Evolutionary conservation across 129 eudicot genomes (phyloP), one percentile per base, ranked within the genome.

Genomic region (Helianthus tuberosus): DNA sequence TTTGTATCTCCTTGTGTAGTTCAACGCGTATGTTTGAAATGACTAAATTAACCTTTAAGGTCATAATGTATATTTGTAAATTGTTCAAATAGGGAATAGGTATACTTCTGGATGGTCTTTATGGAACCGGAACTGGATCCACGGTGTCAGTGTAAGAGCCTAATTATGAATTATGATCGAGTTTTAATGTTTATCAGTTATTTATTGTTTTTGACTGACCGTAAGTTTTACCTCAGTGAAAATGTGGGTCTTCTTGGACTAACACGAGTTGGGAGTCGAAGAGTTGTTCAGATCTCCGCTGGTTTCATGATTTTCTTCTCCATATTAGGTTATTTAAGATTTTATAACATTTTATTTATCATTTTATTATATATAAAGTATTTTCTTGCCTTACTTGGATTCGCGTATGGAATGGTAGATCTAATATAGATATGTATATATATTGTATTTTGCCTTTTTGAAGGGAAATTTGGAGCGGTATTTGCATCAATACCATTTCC

Each of bases 381-480:
- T 50, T 14, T 38, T 38, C 11, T 36, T 69, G 44, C n/a, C 11
- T 48, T 60, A 48, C 36, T 15, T 60, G 60, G 25, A 64, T 36
- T 12, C 68, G 35, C 38, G 47, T 53, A 66, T 29, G 9, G 9
- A 41, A 43, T 43, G 68, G 51, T 58, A 35, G 54, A 57, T 66
- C 38, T 44, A 35, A 54, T 39, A 13, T 43, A 62, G 60, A 59
- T 27, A 14, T 32, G 20, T 53, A 54, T 15, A 54, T 15, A 3
- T 15, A 6, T 9, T 52, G 14, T 13, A 13, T 53, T 2, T 59
- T 73, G 32, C 32, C 23, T 27, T 54, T 20, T 68, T 88, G 80
- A 90, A 95, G 99, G 99, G 44, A 95, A 95, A 84, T 95, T 95
- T 75, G 99, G 99, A 79, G 99, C 99, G 15, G 96, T 91, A 66